phyloP scores from a whole-genome alignment of 2,329 filamentous ascomycete genomes.

The Alternaria angustiovoidea region DNA sequence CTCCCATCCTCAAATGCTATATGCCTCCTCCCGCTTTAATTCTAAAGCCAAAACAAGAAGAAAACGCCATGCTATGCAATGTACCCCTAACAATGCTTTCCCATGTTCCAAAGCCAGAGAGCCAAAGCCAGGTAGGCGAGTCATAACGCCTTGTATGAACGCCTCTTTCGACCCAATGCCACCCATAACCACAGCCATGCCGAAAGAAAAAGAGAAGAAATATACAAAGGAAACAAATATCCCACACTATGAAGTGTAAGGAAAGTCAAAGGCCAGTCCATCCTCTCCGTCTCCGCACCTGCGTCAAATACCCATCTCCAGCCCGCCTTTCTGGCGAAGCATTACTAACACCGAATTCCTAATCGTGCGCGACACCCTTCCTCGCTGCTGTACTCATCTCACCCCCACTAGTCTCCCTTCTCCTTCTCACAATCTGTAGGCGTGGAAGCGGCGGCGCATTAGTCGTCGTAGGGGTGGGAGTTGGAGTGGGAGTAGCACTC shows the following conservation, averaged over 20 bases:
- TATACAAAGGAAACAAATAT: neutral
- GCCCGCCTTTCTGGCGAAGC: neutral
- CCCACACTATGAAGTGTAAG: neutral
- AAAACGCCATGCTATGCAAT: conserved; percentile 5
- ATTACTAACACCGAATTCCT: conserved; percentile 13
- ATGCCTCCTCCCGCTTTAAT: neutral
- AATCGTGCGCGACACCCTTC: conserved; percentile 23
- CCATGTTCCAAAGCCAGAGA: neutral
- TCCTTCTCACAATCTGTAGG: conserved; percentile 43
- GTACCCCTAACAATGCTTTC: neutral
- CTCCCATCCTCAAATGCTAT: neutral
- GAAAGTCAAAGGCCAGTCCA: conserved; percentile 25
- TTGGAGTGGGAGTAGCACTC: neutral
- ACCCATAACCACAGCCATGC: neutral
- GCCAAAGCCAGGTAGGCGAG: neutral
- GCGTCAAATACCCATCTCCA: conserved; percentile 14
- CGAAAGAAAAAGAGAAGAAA: neutral
- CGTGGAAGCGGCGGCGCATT: conserved; percentile 37
- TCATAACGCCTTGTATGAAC: neutral
- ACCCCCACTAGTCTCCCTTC: conserved; percentile 48
- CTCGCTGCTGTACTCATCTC: conserved; percentile 46
- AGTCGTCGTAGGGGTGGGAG: neutral
- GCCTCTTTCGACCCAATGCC: neutral
- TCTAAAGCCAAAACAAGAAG: neutral
- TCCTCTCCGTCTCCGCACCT: conserved; percentile 22